Conservation (phyloP, 495 filamentous ascomycete genomes). For the Parmelia sp. region DNA sequence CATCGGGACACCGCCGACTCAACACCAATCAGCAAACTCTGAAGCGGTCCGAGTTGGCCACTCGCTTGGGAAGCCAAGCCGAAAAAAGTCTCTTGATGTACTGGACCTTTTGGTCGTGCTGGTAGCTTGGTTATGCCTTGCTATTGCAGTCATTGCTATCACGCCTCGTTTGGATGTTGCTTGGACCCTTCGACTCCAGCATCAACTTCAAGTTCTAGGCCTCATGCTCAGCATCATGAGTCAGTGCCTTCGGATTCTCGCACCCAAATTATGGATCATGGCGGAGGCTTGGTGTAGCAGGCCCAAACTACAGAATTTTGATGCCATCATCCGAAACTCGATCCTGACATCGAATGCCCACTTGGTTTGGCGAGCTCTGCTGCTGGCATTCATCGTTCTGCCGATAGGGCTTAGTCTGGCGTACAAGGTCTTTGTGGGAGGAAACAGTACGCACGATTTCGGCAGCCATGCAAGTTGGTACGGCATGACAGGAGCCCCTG, state of each 20-base stretch:
- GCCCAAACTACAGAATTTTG: conserved; percentile 1
- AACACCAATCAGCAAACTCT: not conserved
- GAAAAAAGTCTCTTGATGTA: not conserved
- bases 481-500: conserved; percentile 6
- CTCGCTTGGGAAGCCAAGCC: not conserved
- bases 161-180: conserved; percentile 1
- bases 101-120: not conserved
- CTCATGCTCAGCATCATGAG: conserved; percentile 17
- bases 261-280: conserved; percentile 39
- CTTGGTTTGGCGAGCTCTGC: conserved; percentile 4
- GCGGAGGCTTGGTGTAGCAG: conserved; percentile 44
- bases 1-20: not conserved
- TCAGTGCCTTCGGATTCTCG: conserved; percentile 43
- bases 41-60: not conserved
- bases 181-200: conserved; percentile 3
- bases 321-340: not conserved
- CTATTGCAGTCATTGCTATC: not conserved
- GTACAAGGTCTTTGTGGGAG: conserved; percentile 14
- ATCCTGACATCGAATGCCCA: not conserved
- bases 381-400: not conserved
- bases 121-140: not conserved
- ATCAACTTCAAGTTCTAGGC: conserved; percentile 13
- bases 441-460: not conserved
- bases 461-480: conserved; percentile 6
- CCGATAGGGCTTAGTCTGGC: conserved; percentile 11